phyloP scores from a whole-genome alignment of 257 asterid species.

The Solanum corneliomulleri region DNA sequence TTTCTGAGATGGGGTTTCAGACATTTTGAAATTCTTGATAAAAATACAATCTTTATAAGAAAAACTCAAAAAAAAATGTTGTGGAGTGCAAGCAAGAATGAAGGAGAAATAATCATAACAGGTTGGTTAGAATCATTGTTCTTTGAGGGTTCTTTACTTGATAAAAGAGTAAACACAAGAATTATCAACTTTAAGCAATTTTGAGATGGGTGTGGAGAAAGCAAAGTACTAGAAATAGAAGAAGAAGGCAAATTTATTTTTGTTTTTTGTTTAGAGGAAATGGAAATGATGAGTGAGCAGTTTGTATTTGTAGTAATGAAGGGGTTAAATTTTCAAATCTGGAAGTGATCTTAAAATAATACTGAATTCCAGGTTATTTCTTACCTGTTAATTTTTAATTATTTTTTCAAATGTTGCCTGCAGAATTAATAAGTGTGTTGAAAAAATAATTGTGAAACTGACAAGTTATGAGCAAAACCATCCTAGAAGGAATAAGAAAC shows the following conservation, averaged over 20 bases:
- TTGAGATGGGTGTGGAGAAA: conserved; percentile 12
- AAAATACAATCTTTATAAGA: not conserved
- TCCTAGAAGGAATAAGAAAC: not conserved
- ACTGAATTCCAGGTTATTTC: not conserved
- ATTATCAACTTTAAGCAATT: not conserved
- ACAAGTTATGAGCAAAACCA: not conserved
- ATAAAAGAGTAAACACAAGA: conserved; percentile 17
- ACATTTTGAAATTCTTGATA: conserved; percentile 11
- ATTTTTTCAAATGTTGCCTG: not conserved
- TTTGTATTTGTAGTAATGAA: not conserved
- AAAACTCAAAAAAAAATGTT: not conserved
- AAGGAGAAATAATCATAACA: conserved; percentile 24
- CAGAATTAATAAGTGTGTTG: not conserved
- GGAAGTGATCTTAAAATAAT: not conserved
- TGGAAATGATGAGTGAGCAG: conserved; percentile 1
- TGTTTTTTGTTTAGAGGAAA: not conserved
- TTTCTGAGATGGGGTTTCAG: conserved; percentile 23
- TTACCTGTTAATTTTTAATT: not conserved
- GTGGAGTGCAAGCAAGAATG: conserved; percentile 34
- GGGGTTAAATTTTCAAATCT: not conserved
- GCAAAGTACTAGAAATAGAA: conserved; percentile 4
- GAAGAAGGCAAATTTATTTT: too few species aligned
- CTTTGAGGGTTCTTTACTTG: conserved; percentile 48
- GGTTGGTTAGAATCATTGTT: conserved; percentile 16
- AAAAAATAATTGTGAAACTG: not conserved